Percentiles rank a stretch among this genome's conserved stretches.
Conservation (phyloP, 1,139 yeast species). For the Magnusiomyces clavatus region DNA sequence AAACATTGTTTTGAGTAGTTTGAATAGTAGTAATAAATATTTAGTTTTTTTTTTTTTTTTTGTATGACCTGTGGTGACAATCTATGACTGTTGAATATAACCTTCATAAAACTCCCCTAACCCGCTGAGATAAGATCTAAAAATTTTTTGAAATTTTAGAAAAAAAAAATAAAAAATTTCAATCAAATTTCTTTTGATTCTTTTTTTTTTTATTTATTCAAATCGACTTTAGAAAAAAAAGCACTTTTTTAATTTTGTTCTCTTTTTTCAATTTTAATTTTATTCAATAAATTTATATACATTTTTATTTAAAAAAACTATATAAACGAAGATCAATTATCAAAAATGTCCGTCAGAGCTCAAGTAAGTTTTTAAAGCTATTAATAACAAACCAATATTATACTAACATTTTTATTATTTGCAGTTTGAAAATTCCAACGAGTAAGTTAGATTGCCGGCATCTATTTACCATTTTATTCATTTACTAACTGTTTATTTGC, state of each 20-base stretch:
- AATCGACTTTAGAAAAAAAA: too few relatives aligned
- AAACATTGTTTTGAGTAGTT: too few relatives aligned
- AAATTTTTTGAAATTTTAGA: not conserved
- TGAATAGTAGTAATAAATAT: too few relatives aligned
- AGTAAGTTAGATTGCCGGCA: constrained; percentile 31
- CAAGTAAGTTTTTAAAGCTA: constrained; percentile 10
- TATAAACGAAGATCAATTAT: too few relatives aligned
- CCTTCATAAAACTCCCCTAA: not conserved
- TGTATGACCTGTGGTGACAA: not conserved
- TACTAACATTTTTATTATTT: constrained; percentile 1
- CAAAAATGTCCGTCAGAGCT: constrained; percentile 13
- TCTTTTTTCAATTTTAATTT: too few relatives aligned
- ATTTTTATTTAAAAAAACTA: too few relatives aligned
- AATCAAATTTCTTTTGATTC: not conserved
- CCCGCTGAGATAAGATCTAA: not conserved
- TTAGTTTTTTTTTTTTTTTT: constrained; percentile 1
- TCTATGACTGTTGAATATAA: not conserved
- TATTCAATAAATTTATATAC: too few relatives aligned
- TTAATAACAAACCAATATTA: not conserved
- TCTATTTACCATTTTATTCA: not conserved
- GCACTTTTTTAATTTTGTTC: too few relatives aligned
- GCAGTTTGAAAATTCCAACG: constrained; percentile 92
- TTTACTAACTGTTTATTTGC: not conserved
- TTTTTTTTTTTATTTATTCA: not conserved
- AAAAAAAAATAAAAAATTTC: not conserved